These are phyloP conservation scores for Aspergillus nidulans DNA, from an alignment of 495 filamentous ascomycete species.

Conservation along the genomic window DNA sequence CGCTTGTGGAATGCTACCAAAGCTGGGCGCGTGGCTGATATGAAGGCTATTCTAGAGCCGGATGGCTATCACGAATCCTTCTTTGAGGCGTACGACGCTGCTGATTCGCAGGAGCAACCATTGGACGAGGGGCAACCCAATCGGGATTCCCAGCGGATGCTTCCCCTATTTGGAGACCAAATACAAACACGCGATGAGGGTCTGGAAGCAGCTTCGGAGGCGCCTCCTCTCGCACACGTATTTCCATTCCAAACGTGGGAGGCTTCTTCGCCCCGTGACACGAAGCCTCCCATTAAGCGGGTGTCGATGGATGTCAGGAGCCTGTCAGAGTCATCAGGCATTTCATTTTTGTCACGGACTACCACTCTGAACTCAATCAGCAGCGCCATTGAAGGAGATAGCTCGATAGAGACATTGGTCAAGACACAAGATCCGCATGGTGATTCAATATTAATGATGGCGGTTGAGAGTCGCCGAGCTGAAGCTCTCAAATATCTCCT, in stretches of 20 bases:
- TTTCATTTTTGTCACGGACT: conserved; percentile 71
- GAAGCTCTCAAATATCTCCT: conserved; percentile 75
- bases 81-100: conserved; percentile 39
- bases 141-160: conserved; percentile 17
- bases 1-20: conserved; percentile 83
- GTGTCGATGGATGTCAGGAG: conserved; percentile 87
- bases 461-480: conserved; percentile 69
- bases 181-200: conserved; percentile 22
- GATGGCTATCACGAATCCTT: conserved; percentile 45
- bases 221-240: conserved; percentile 73
- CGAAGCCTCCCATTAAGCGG: conserved; percentile 53
- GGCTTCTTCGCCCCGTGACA: conserved; percentile 45
- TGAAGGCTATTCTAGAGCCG: conserved; percentile 76
- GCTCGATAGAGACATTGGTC: conserved; percentile 73
- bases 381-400: conserved; percentile 77
- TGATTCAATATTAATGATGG: conserved; percentile 95
- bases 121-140: conserved; percentile 37
- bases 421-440: conserved; percentile 78
- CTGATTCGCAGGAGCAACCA: conserved; percentile 35
- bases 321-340: conserved; percentile 76
- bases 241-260: conserved; percentile 75
- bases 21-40: conserved; percentile 65
- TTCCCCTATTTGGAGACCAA: conserved; percentile 21
- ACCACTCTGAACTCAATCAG: conserved; percentile 69
- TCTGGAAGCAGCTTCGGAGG: conserved; percentile 41